These are phyloP conservation scores for Talaromyces sp. DNA, from an alignment of 2,329 filamentous ascomycete genomes.

Conservation along the genomic window DNA sequence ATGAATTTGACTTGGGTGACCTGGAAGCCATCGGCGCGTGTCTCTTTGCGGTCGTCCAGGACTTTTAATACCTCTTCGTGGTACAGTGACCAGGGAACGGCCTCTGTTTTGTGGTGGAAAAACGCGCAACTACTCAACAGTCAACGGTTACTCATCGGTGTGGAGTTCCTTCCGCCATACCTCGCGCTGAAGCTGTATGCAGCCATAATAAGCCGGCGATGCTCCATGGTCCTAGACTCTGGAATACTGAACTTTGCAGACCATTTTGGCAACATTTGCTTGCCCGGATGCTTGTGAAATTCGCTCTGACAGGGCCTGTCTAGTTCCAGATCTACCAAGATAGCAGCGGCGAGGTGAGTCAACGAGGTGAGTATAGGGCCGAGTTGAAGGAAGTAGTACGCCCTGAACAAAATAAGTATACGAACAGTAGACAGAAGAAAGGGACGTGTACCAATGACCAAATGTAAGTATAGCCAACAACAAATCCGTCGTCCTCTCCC, in stretches of 20 bases:
- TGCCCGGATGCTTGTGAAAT: slow-evolving; percentile 2
- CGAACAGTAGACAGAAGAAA: neutral
- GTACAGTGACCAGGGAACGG: slow-evolving; percentile 55
- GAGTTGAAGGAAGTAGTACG: slow-evolving; percentile 17
- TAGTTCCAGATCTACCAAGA: slow-evolving; percentile 21
- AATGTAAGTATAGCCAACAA: slow-evolving; percentile 50
- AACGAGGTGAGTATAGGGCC: slow-evolving; percentile 20
- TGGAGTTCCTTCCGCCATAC: slow-evolving; percentile 26
- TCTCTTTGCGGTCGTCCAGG: slow-evolving; percentile 47
- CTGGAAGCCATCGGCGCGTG: slow-evolving; percentile 50
- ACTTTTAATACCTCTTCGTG: slow-evolving; percentile 55
- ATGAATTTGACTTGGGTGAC: slow-evolving; percentile 26
- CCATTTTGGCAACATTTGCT: slow-evolving; percentile 2
- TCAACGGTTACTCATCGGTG: slow-evolving; percentile 1
- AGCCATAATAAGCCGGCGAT: slow-evolving; percentile 49
- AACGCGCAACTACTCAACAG: slow-evolving; percentile 35
- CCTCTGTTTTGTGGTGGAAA: slow-evolving; percentile 49
- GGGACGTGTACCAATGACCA: slow-evolving; percentile 44
- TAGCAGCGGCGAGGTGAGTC: slow-evolving; percentile 20
- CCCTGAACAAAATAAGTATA: slow-evolving; percentile 1
- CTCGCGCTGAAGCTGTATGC: slow-evolving; percentile 45
- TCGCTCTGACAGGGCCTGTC: slow-evolving; percentile 19
- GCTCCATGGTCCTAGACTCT: slow-evolving; percentile 43
- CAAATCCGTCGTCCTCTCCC: slow-evolving; percentile 52
- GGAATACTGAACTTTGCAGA: slow-evolving; percentile 12